Percentiles rank a stretch among this genome's conserved stretches.
These are phyloP conservation scores for Golubevia sp. DNA, from an alignment of 1,284 basidiomycete genomes.

Conservation along the genomic window DNA sequence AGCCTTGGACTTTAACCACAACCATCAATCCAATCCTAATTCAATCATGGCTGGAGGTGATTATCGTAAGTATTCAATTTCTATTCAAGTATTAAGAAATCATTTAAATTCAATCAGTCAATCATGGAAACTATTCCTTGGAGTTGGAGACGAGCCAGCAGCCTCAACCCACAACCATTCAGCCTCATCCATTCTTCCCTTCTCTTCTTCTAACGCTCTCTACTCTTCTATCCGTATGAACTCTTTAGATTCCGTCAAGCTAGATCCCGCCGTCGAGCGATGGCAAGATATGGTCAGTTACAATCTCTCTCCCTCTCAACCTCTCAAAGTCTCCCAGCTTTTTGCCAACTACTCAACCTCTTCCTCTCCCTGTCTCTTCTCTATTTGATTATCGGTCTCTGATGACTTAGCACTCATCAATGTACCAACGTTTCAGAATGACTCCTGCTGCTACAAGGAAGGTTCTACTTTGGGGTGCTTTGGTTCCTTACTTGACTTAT, in stretches of 20 bases:
- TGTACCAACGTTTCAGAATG: slow-evolving; percentile 53
- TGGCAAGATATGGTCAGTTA: slow-evolving; percentile 43
- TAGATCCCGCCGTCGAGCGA: slow-evolving; percentile 51
- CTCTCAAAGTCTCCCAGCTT: not conserved
- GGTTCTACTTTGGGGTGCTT: slow-evolving; percentile 34
- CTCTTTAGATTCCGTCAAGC: slow-evolving; percentile 44
- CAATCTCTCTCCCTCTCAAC: not conserved
- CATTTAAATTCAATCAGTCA: too few relatives aligned
- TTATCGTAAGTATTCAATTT: slow-evolving; percentile 26
- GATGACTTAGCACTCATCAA: slow-evolving; percentile 51
- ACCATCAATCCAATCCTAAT: slow-evolving; percentile 3
- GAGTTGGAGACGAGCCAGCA: too few relatives aligned
- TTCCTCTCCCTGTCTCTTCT: not conserved
- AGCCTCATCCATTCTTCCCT: not conserved
- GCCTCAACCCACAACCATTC: not conserved
- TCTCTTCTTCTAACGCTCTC: too few relatives aligned
- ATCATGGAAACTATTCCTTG: too few relatives aligned
- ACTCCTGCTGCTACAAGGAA: slow-evolving; percentile 32
- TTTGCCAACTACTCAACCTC: not conserved
- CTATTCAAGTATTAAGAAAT: not conserved
- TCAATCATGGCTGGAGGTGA: slow-evolving; percentile 45
- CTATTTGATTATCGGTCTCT: too few relatives aligned
- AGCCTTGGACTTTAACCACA: not conserved
- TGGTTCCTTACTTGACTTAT: slow-evolving; percentile 34
- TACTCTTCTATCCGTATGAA: too few relatives aligned